Conservation (phyloP, 768 basidiomycete species). For the Suillus cothurnatus region DNA sequence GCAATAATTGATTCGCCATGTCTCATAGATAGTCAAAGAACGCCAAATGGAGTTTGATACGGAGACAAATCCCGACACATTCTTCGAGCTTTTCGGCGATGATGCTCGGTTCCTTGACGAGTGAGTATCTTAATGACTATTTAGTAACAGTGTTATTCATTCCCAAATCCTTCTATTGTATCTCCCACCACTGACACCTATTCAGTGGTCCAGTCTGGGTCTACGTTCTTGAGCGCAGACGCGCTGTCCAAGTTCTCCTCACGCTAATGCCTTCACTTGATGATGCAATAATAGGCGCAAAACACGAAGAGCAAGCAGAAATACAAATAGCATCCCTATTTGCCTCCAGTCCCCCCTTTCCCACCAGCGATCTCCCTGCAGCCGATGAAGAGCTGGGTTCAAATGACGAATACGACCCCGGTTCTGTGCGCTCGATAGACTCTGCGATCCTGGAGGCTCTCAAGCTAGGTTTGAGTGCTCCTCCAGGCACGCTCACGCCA, state of each 20-base stretch:
- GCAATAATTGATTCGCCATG: slow-evolving; percentile 18
- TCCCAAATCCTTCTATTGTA: neutral
- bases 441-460: slow-evolving; percentile 51
- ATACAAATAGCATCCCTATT: slow-evolving; percentile 79
- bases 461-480: slow-evolving; percentile 44
- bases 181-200: slow-evolving; percentile 10
- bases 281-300: slow-evolving; percentile 72
- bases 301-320: slow-evolving; percentile 69
- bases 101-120: slow-evolving; percentile 74
- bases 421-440: slow-evolving; percentile 44
- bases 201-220: slow-evolving; percentile 87
- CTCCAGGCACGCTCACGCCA: slow-evolving; percentile 43
- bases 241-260: slow-evolving; percentile 79
- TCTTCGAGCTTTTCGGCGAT: slow-evolving; percentile 80
- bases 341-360: slow-evolving; percentile 82
- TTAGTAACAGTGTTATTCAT: neutral
- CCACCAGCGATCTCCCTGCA: slow-evolving; percentile 61
- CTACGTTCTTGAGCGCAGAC: slow-evolving; percentile 81
- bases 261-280: slow-evolving; percentile 65
- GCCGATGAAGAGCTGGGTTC: slow-evolving; percentile 33
- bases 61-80: slow-evolving; percentile 77
- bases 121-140: slow-evolving; percentile 47
- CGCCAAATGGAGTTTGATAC: slow-evolving; percentile 88
- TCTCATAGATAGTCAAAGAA: slow-evolving; percentile 76
- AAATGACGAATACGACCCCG: slow-evolving; percentile 36